Percentiles rank a stretch among this genome's conserved stretches.
Conservation (phyloP, 2,329 filamentous ascomycete genomes). For the Talaromyces verruculosus region DNA sequence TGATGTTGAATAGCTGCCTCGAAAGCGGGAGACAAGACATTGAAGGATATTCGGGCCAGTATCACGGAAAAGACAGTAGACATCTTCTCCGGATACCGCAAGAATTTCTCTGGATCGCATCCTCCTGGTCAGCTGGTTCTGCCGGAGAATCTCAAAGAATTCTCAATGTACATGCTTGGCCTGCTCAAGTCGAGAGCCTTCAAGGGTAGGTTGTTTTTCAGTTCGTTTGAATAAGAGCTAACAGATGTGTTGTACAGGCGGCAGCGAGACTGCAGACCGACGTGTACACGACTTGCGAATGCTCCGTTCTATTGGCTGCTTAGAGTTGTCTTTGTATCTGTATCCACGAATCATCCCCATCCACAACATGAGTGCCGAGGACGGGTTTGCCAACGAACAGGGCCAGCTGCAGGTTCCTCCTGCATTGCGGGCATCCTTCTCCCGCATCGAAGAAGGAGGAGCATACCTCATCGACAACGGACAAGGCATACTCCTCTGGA, state of each 20-base stretch:
- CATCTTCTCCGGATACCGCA: slow-evolving; percentile 86
- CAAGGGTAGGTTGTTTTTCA: slow-evolving; percentile 58
- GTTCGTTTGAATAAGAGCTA: background rate
- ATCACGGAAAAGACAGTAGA: slow-evolving; percentile 92
- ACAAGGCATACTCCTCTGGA: slow-evolving; percentile 86
- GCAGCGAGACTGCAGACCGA: slow-evolving; percentile 84
- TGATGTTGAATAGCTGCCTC: slow-evolving; percentile 60
- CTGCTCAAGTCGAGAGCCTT: slow-evolving; percentile 88
- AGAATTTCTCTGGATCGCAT: slow-evolving; percentile 82
- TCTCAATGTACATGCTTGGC: slow-evolving; percentile 92
- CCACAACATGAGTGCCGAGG: slow-evolving; percentile 81
- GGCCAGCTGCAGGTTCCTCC: slow-evolving; percentile 85
- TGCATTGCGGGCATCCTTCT: slow-evolving; percentile 77
- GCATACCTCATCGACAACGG: slow-evolving; percentile 96
- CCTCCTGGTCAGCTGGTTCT: slow-evolving; percentile 91
- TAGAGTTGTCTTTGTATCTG: slow-evolving; percentile 85
- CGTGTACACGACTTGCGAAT: slow-evolving; percentile 88
- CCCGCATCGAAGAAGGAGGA: slow-evolving; percentile 85
- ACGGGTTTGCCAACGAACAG: slow-evolving; percentile 91
- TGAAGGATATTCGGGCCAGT: slow-evolving; percentile 81
- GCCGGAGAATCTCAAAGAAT: slow-evolving; percentile 93
- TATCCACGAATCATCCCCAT: slow-evolving; percentile 92
- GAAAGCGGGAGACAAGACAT: slow-evolving; percentile 71
- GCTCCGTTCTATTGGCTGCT: slow-evolving; percentile 80
- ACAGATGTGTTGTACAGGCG: slow-evolving; percentile 36